These are phyloP conservation scores for Agastache rugosa DNA, from an alignment of 257 asterid species.

Conservation along the genomic window DNA sequence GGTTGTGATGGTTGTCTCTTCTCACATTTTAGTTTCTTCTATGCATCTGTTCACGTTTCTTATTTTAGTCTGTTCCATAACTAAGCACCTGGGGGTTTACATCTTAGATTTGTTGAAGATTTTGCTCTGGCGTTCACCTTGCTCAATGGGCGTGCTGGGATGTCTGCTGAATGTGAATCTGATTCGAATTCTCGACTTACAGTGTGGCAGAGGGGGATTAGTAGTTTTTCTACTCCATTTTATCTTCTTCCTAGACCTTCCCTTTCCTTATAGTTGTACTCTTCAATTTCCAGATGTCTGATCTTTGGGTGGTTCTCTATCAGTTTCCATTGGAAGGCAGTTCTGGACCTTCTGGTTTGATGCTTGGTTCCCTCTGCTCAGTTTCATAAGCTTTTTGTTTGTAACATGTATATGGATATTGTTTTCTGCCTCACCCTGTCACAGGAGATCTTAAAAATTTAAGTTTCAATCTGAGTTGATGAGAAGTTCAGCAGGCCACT, in stretches of 20 bases:
- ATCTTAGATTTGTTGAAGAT: neutral
- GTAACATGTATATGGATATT: neutral
- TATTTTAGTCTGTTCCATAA: neutral
- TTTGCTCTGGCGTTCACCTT: neutral
- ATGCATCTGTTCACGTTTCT: neutral
- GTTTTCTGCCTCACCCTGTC: neutral
- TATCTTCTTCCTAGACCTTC: neutral
- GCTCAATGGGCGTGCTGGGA: neutral
- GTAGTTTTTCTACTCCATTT: neutral
- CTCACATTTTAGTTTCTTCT: neutral
- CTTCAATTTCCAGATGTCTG: constrained; percentile 1
- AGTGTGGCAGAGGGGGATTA: neutral
- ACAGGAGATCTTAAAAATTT: neutral
- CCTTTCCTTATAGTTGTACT: neutral
- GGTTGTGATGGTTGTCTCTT: neutral
- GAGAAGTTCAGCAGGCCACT: neutral
- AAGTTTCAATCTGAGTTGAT: neutral
- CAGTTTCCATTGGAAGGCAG: neutral
- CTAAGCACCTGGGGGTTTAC: neutral
- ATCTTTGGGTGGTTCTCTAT: neutral
- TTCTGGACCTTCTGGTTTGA: neutral
- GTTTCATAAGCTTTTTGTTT: neutral
- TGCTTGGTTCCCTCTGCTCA: neutral
- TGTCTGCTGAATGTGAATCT: neutral
- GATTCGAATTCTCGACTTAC: neutral